Evolutionary conservation across 2,329 filamentous ascomycete genomes (phyloP), one percentile per base, ranked within the genome.

Genomic region (Cryphonectria japonica): DNA sequence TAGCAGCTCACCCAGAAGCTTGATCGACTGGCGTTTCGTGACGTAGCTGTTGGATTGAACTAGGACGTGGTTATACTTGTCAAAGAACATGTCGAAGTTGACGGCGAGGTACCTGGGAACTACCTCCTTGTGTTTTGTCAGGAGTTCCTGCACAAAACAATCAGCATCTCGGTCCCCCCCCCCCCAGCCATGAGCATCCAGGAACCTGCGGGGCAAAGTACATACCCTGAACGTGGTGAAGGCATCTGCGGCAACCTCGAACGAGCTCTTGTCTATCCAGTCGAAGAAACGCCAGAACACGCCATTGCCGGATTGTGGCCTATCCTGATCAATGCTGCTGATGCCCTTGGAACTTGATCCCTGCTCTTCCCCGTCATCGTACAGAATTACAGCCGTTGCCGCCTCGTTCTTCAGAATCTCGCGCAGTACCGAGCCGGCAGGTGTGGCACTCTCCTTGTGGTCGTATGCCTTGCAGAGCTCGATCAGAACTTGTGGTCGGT

Each of bases 271-370:
- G 83, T 98, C 95, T 77, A 99, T 97, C 94, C 95, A 99, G 73
- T 92, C 90, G 78, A 99, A 98, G 82, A 98, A 98, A 63, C 89
- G 91, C 96, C 96, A 99, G 80, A 99, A 98, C 1, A 98, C 90
- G 3, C 95, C 95, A 61, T 90, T 87, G 16, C 95, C 95, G 63
- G 88, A 92, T 76, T 96, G 92, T 46, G 88, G 89, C 57, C 89
- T 83, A 72, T 93, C 91, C 63, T 92, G 89, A 77, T 96, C 92
- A 73, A 98, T 93, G 32, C 89, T 91, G 67, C 87, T 90, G 54
- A 97, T 85, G 59, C 94, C 92, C 74, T 94, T 90, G n/a, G 89
- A 88, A 75, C 89, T 91, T 69, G 92, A 93, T 41, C 91, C 90
- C 34, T 86, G 84, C 72, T 90, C 88, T 59, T 88, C 88, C 6